These are phyloP conservation scores for Penicillium brevicompactum DNA, from an alignment of 2,329 filamentous ascomycete species.

Conservation along the genomic window DNA sequence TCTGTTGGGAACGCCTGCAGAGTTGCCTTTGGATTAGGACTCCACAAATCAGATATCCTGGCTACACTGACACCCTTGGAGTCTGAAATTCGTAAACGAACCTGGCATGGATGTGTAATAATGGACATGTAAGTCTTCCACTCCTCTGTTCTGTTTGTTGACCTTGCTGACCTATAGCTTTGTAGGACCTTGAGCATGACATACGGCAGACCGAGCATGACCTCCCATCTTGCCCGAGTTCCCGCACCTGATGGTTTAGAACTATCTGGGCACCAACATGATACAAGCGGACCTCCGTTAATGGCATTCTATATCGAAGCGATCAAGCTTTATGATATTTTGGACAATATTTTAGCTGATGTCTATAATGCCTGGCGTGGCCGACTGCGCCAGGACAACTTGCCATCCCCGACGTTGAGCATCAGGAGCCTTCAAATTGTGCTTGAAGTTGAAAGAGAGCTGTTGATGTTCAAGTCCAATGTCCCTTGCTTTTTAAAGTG, in stretches of 20 bases:
- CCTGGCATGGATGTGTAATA: conserved; percentile 37
- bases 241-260: conserved; percentile 1
- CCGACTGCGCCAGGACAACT: neutral
- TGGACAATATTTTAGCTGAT: conserved; percentile 6
- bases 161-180: neutral
- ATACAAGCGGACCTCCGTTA: neutral
- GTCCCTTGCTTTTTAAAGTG: neutral
- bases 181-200: conserved; percentile 33
- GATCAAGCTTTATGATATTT: conserved; percentile 4
- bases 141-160: neutral
- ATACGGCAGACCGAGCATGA: conserved; percentile 26
- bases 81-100: conserved; percentile 31
- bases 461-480: neutral
- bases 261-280: neutral
- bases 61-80: conserved; percentile 22
- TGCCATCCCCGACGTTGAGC: neutral
- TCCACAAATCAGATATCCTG: conserved; percentile 31
- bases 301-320: neutral
- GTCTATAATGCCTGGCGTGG: conserved; percentile 7
- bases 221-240: conserved; percentile 11
- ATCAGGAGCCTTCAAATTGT: neutral
- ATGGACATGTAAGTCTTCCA: conserved; percentile 27
- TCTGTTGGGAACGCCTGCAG: conserved; percentile 39
- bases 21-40: conserved; percentile 39
- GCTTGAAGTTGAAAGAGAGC: neutral